Conservation (phyloP, 345 rosid genomes). For the Alliaria petiolata region DNA sequence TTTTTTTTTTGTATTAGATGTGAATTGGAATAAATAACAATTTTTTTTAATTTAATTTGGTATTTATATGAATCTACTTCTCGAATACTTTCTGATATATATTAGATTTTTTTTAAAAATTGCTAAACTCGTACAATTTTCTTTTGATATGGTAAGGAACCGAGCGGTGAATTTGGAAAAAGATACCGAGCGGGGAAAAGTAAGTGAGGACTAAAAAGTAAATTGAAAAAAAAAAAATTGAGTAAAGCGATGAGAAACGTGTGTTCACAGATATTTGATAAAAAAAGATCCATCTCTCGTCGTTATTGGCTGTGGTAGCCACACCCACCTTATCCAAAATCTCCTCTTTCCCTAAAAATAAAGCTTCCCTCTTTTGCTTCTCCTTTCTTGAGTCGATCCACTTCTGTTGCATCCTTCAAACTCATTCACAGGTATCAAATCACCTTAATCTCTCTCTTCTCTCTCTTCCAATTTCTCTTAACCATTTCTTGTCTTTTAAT, state of each 20-base stretch:
- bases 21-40: no score
- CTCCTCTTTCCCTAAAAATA: conserved; percentile 15
- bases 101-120: no score
- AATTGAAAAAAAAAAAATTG: background rate
- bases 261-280: conserved; percentile 25
- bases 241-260: conserved; percentile 24
- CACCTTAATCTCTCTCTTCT: background rate
- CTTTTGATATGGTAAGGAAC: no score
- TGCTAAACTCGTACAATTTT: no score
- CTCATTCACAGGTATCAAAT: conserved; percentile 19
- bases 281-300: background rate
- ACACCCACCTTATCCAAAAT: conserved; percentile 38
- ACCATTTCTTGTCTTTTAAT: background rate
- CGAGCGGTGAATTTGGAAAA: no score
- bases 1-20: no score
- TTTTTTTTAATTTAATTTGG: no score
- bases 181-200: conserved; percentile 1
- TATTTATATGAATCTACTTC: no score
- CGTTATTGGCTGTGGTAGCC: conserved; percentile 26
- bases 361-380: background rate
- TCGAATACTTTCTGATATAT: no score
- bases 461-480: background rate
- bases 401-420: conserved; percentile 11
- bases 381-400: conserved; percentile 10
- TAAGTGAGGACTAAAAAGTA: background rate